A percentile compares a stretch with the other conserved stretches of the same genome.
phyloP scores from a whole-genome alignment of 2,329 filamentous ascomycete genomes.

The Fusarium poae region DNA sequence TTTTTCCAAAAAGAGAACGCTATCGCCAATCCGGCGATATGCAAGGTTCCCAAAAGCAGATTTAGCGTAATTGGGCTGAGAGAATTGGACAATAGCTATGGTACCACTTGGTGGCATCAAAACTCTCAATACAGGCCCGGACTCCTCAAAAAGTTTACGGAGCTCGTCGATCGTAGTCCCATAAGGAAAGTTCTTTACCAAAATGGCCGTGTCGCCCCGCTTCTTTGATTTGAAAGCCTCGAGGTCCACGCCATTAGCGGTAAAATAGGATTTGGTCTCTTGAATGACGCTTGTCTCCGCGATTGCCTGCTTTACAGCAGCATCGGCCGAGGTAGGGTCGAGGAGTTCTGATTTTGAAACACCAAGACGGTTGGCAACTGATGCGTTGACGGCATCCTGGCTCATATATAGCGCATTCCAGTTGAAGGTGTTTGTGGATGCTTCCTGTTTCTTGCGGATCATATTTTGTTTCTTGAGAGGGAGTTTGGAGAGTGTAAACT shows the following conservation, averaged over 20 bases:
- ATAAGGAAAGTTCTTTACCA: conserved; percentile 95
- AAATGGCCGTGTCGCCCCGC: conserved; percentile 86
- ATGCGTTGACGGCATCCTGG: conserved; percentile 92
- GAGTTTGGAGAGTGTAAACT: conserved; percentile 89
- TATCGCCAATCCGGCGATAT: conserved; percentile 91
- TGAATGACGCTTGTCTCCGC: conserved; percentile 97
- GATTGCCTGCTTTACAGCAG: conserved; percentile 95
- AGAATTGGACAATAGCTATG: conserved; percentile 93
- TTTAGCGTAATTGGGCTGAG: conserved; percentile 81
- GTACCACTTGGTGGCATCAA: conserved; percentile 94
- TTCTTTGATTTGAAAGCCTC: conserved; percentile 89
- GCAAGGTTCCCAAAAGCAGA: conserved; percentile 86
- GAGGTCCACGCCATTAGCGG: conserved; percentile 87
- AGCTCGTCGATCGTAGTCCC: conserved; percentile 85
- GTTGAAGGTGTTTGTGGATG: conserved; percentile 84
- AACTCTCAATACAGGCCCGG: conserved; percentile 83
- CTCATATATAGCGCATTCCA: conserved; percentile 99
- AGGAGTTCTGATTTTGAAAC: conserved; percentile 91
- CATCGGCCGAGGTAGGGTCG: conserved; percentile 95
- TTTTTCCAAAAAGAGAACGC: conserved; percentile 92
- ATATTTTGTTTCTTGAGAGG: conserved; percentile 95
- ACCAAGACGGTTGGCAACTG: conserved; percentile 86
- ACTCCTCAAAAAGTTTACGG: conserved; percentile 84
- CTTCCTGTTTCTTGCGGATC: conserved; percentile 86
- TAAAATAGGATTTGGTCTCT: conserved; percentile 94